Evolutionary conservation across 768 basidiomycete genomes (phyloP), one percentile per base, ranked within the genome.

Genomic region (Pleurotus eryngii): DNA sequence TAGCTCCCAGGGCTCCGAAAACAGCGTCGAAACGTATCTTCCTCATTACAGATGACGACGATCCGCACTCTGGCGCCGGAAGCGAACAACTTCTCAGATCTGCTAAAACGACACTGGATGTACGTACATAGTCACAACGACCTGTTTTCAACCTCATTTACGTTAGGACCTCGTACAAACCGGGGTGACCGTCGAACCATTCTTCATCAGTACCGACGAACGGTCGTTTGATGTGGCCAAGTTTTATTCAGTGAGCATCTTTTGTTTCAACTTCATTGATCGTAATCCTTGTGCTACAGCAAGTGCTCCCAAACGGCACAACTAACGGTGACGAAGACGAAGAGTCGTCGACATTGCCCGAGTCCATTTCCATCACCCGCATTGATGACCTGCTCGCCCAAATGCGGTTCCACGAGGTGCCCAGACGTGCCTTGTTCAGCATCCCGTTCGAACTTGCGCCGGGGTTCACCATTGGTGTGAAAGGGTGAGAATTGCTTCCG

Each of bases 11-110:
- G 9, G 89, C 91, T 6, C 86, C 87, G 18, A 93, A 95, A 66
- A 92, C 86, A 0, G 92, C 93, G 2, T 86, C 89, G n/a, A 95
- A 96, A 67, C 86, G 95, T 4, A 82, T 98, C 1, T 98, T 98
- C 68, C 74, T 96, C 39, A 90, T 99, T 43, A 98, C 97, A 0
- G 89, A 98, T 66, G 86, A 90, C 62, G 93, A 95, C 63, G 72
- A 90, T 62, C 94, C 94, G 2, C 83, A 82, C 66, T 72, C 81
- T 4, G 80, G 81, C 9, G 67, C 76, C 4, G 77, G 75, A n/a
- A 82, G 72, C 64, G 76, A 78, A 45, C 86, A 88, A 53, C 70
- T 92, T 8, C 69, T 82, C 5, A 87, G 80, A 1, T 87, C 89
- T 1, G 87, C 90, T 11, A 77, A 81, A 58, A 91, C 87, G 2